These are phyloP conservation scores for Ceratobasidium sp. DNA, from an alignment of 1,284 basidiomycete species.

Conservation along the genomic window DNA sequence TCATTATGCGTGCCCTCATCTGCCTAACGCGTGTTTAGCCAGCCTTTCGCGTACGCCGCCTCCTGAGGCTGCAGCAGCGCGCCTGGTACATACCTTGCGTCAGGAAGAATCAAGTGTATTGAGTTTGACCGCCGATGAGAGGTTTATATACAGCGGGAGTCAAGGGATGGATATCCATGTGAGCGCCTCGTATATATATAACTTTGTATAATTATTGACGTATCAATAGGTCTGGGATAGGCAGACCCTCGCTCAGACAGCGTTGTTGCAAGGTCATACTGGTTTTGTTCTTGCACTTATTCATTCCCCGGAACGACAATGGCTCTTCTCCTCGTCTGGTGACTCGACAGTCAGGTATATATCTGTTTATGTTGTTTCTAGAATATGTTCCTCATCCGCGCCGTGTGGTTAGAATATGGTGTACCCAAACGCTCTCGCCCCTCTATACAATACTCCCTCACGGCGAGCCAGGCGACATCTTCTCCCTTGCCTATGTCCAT, in stretches of 20 bases:
- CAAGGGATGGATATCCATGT: slow-evolving; percentile 84
- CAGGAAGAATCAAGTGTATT: slow-evolving; percentile 79
- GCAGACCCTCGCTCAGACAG: slow-evolving; percentile 74
- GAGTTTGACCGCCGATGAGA: slow-evolving; percentile 78
- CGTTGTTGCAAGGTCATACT: slow-evolving; percentile 86
- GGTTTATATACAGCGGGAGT: slow-evolving; percentile 86
- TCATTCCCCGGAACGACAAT: slow-evolving; percentile 79
- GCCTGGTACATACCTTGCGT: slow-evolving; percentile 71
- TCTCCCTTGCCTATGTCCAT: slow-evolving; percentile 84
- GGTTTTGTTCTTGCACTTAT: slow-evolving; percentile 89
- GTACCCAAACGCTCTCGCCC: slow-evolving; percentile 75
- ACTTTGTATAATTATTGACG: slow-evolving; percentile 19
- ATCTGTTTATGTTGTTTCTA: background rate
- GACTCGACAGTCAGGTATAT: slow-evolving; percentile 66
- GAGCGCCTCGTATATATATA: slow-evolving; percentile 53
- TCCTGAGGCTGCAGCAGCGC: slow-evolving; percentile 32
- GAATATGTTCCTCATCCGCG: background rate
- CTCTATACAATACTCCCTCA: slow-evolving; percentile 88
- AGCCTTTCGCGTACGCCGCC: slow-evolving; percentile 29
- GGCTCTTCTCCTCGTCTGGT: slow-evolving; percentile 82
- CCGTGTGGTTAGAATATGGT: slow-evolving; percentile 86
- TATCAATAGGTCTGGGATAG: slow-evolving; percentile 85
- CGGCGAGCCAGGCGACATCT: slow-evolving; percentile 90
- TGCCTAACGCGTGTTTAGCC: slow-evolving; percentile 37
- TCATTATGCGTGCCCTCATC: slow-evolving; percentile 36